Percentiles rank a stretch among this genome's conserved stretches.
These are phyloP conservation scores for Penicillium sp. DNA, from an alignment of 2,329 filamentous ascomycete genomes.

Conservation along the genomic window DNA sequence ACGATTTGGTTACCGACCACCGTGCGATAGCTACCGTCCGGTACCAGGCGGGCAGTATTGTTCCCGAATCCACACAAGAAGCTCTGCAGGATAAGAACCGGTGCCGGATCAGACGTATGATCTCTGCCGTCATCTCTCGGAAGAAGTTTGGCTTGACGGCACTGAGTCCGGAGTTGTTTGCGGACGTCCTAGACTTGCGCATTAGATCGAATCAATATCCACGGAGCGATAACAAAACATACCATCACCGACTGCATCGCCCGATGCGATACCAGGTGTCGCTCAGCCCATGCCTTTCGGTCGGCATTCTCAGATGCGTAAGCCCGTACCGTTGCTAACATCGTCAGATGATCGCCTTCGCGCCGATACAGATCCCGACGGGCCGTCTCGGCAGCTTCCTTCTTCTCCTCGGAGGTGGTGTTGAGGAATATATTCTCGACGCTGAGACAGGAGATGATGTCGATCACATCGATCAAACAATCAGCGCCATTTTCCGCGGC, in stretches of 20 bases:
- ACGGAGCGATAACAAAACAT: slow-evolving; percentile 6
- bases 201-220: slow-evolving; percentile 4
- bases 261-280: slow-evolving; percentile 59
- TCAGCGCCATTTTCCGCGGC: slow-evolving; percentile 68
- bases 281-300: slow-evolving; percentile 59
- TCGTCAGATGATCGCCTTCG: slow-evolving; percentile 64
- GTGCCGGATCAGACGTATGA: slow-evolving; percentile 36
- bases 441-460: slow-evolving; percentile 70
- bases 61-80: slow-evolving; percentile 59
- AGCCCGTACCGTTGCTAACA: slow-evolving; percentile 59
- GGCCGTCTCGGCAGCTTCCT: slow-evolving; percentile 57
- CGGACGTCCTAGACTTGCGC: slow-evolving; percentile 51
- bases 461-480: slow-evolving; percentile 79
- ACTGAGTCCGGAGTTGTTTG: slow-evolving; percentile 60
- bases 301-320: slow-evolving; percentile 59
- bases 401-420: slow-evolving; percentile 58
- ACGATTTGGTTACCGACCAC: slow-evolving; percentile 61
- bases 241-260: slow-evolving; percentile 66
- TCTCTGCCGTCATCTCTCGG: slow-evolving; percentile 24
- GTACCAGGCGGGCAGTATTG: slow-evolving; percentile 60
- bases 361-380: slow-evolving; percentile 57
- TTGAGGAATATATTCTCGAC: slow-evolving; percentile 64
- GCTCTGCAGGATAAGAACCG: slow-evolving; percentile 54
- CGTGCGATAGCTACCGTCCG: slow-evolving; percentile 62
- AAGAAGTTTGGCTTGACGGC: slow-evolving; percentile 48